Base-by-base conservation (phyloP, 2,329 filamentous ascomycete genomes). In the Emericellopsis cladophorae region DNA sequence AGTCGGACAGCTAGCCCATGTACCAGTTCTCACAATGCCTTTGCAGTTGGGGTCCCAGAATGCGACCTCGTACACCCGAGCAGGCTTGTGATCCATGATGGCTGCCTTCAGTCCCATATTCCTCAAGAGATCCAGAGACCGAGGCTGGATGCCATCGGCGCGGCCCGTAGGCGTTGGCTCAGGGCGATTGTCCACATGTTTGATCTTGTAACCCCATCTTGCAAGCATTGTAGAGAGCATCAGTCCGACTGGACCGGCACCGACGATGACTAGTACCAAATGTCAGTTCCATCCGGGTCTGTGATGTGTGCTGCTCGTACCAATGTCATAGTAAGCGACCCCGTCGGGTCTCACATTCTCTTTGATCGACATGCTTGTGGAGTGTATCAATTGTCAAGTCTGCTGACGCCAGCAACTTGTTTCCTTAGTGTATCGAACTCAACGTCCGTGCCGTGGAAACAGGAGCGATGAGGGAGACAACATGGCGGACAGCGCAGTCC, bases 131-230 rank as follows among this genome's bases (percentile, higher is more conserved):
- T 95, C 88, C 21, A 93, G 70, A 0, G 88, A 93, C 32, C 89
- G 80, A 31, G 88, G 88, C 64, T 95, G 88, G 43, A 95, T 93
- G 46, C 87, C 88, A 61, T 95, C 88, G 42, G 88, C 89, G 48
- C 88, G 84, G 40, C 88, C 88, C 16, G 87, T 94, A 3, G 77
- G 55, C 11, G 88, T 95, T 14, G 88, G 88, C 53, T 90, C 84
- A 2, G 86, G 70, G 8, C 88, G 75, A 62, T 93, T 94, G 64
- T 95, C 89, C 55, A 95, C 87, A 63, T 95, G 87, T 68, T 90
- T 94, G 61, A 95, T 86, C 59, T 79, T 87, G 70, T 95, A 95
- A 16, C 89, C 89, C 86, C 88, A 95, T 66, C 88, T 74, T 45
- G 86, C 84, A 46, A 95, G 74, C 56, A 84, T 90, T 24, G 88